Base-by-base conservation (phyloP, 768 basidiomycete genomes). In the Leucocoprinus birnbaumii region DNA sequence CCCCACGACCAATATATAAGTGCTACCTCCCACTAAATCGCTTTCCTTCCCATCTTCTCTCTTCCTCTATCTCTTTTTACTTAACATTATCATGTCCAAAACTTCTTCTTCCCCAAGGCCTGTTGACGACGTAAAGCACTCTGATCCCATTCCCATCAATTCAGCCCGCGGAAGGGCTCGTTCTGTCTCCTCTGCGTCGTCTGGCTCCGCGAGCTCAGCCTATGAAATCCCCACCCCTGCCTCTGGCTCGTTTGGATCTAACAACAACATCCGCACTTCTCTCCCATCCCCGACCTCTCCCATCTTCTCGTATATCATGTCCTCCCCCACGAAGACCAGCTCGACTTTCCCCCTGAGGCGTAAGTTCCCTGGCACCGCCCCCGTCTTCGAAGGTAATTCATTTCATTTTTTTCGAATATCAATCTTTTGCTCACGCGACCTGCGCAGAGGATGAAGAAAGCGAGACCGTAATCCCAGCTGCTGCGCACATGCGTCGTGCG, bases 261-360 rank as follows among this genome's bases (percentile, higher is more conserved):
- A 79, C 2, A 73, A 79, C 2, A 75, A 74, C 43, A 63, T 83
- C 45, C 71, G 75, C 44, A 66, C 84, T 46, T 73, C 76, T 6
- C 64, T 77, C 9, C 71, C 77, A 4, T 83, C 85, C 3, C 80
- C 87, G 5, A 79, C 81, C 6, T 89, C 89, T 3, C 89, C 89
- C 44, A 85, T 90, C 51, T 69, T 91, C 48, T 82, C 82, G 53
- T 85, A 86, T 66, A 86, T 87, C 40, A 73, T 75, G 48, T 83
- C 86, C 59, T 81, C 84, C 2, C 83, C 86, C 9, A 72, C 83
- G 13, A 84, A 82, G 61, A 61, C 74, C 42, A 67, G 73, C 13
- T 66, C 75, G 3, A 81, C 83, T 7, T 85, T 86, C 64, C 86
- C 87, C 19, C 86, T 85, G 73, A 72, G 70, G 52, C 76, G 80